These are phyloP conservation scores for Ramularia collo-cygni DNA, from an alignment of 2,329 filamentous ascomycete genomes.

Conservation along the genomic window DNA sequence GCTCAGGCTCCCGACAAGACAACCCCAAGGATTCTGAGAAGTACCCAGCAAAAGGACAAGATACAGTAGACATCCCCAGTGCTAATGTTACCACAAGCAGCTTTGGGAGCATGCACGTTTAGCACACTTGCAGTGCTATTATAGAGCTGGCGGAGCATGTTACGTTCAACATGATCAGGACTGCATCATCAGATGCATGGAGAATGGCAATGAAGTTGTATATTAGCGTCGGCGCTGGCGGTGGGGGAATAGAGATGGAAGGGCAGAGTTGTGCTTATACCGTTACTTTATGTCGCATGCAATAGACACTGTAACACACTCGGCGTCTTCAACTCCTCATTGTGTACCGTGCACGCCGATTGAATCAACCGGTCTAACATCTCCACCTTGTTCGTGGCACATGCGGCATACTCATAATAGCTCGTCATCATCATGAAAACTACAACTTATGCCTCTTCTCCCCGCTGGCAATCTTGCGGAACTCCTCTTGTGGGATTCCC, in stretches of 20 bases:
- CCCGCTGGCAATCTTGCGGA: constrained; percentile 72
- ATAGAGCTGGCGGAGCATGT: constrained; percentile 27
- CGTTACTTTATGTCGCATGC: too few species aligned
- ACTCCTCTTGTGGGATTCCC: constrained; percentile 82
- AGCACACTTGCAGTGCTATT: constrained; percentile 26
- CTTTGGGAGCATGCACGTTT: constrained; percentile 33
- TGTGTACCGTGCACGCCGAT: too few species aligned
- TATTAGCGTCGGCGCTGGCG: constrained; percentile 3
- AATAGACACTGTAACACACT: too few species aligned
- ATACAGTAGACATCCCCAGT: constrained; percentile 17
- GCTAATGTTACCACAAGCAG: constrained; percentile 29
- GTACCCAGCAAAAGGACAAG: constrained; percentile 15
- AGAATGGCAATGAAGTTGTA: not conserved
- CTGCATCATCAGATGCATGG: constrained; percentile 7
- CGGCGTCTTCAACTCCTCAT: too few species aligned
- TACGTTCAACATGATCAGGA: constrained; percentile 22
- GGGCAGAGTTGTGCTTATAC: too few species aligned
- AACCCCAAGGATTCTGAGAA: constrained; percentile 19
- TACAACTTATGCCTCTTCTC: constrained; percentile 93
- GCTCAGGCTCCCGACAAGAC: constrained; percentile 17
- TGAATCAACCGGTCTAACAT: too few species aligned
- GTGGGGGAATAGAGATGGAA: not conserved
- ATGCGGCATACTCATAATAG: too few species aligned
- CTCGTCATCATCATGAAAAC: too few species aligned
- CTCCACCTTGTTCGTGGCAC: too few species aligned